Base-by-base conservation (phyloP, 2,329 filamentous ascomycete genomes). In the Xylaria sp. region DNA sequence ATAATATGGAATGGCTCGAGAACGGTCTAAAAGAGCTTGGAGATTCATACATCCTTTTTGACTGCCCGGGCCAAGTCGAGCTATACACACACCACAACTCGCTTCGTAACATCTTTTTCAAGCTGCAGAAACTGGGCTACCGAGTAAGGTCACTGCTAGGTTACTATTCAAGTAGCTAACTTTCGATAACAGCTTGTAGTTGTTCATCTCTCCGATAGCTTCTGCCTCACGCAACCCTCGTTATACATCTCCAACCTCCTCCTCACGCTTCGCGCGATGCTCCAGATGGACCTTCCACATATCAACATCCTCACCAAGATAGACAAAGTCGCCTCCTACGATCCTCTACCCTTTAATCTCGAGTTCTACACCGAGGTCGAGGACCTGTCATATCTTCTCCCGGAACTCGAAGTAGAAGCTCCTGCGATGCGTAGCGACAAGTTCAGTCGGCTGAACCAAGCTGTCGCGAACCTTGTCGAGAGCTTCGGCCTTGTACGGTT, bases 341-440 rank as follows among this genome's bases (percentile, higher is more conserved):
- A 92, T 49, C 87, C 92, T 25, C 83, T 99, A 0, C 92, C 94
- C 0, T 97, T 99, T 82, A 97, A 97, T 72, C 88, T 99, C 63
- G 94, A 97, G 68, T 99, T 90, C 78, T 99, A 98, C 77, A 98
- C 95, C 64, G 94, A 99, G 76, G 94, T 98, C 7, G 94, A 99
- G 77, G 93, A 97, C 72, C 85, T 99, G 3, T 87, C 87, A 21
- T 92, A 97, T 69, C 83, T 99, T 12, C 84, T 95, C 0, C 92
- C 93, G 1, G 84, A 89, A 63, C 86, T 99, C 43, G 89, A 93
- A 70, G 84, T 86, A 23, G 95, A 99, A 76, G 89, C 90, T 1
- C 88, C 92, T 0, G 84, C 83, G 5, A 78, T 90, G 74, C 84
- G 84, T 6, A 88, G 86, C 69, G 83, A 86, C 19, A 97, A 96